Conservation (phyloP, 2,329 filamentous ascomycete species). For the Claviceps monticola region DNA sequence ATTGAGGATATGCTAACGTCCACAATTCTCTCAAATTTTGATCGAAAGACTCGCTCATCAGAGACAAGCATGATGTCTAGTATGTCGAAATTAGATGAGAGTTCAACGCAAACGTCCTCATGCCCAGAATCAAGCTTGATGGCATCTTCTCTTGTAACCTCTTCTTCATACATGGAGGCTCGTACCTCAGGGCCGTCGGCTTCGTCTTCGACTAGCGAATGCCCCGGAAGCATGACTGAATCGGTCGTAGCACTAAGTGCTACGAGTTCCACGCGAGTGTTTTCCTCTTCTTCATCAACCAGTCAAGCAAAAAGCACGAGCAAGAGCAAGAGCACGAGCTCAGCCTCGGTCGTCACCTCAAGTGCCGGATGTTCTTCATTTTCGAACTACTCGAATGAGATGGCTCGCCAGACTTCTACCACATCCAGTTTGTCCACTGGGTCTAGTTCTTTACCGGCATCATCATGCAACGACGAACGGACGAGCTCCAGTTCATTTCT, state of each 20-base stretch:
- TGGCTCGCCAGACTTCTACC: neutral
- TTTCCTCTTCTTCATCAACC: neutral
- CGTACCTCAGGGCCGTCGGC: neutral
- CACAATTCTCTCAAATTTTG: neutral
- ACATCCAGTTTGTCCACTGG: neutral
- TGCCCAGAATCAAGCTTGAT: neutral
- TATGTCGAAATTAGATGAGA: neutral
- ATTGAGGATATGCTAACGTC: neutral
- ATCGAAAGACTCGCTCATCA: neutral
- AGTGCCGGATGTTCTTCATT: neutral
- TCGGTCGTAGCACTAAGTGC: neutral
- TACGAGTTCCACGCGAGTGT: neutral
- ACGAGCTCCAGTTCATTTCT: neutral
- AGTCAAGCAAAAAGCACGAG: neutral
- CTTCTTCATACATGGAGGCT: neutral
- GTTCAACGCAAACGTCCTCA: neutral
- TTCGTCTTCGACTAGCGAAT: neutral
- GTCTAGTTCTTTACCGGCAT: neutral
- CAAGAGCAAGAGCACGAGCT: neutral
- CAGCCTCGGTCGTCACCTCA: neutral
- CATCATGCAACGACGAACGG: constrained; percentile 2
- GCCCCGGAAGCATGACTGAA: neutral
- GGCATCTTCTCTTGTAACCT: neutral
- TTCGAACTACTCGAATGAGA: neutral
- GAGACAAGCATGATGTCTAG: neutral